These are phyloP conservation scores for Entonaema liquescens DNA, from an alignment of 495 filamentous ascomycete species.

Conservation along the genomic window DNA sequence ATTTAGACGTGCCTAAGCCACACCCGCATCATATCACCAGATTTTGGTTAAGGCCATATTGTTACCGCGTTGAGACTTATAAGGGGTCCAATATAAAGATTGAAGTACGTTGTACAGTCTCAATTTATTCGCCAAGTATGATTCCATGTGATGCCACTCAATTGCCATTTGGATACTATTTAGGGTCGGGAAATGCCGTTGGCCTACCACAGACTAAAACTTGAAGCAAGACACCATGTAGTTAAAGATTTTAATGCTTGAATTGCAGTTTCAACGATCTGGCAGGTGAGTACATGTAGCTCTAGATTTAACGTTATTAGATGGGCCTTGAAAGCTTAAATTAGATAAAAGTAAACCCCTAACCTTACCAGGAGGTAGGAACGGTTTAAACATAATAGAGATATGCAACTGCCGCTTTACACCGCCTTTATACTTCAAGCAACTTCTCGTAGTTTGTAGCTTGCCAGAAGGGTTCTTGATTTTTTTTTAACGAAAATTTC, in stretches of 20 bases:
- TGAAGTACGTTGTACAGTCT: not conserved
- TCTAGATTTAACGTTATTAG: not conserved
- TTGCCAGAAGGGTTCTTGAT: conserved; percentile 28
- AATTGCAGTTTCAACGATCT: not conserved
- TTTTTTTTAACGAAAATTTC: not conserved
- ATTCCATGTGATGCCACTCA: not conserved
- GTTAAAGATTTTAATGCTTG: not conserved
- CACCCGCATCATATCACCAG: not conserved
- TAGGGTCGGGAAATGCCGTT: not conserved
- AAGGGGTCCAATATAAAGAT: not conserved
- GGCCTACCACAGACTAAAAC: not conserved
- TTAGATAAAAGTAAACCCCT: not conserved
- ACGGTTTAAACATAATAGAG: not conserved
- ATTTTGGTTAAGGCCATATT: not conserved
- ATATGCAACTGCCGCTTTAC: conserved; percentile 16
- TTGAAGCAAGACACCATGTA: not conserved
- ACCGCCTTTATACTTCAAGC: conserved; percentile 25
- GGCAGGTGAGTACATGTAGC: not conserved
- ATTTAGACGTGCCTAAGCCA: not conserved
- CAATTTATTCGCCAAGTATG: not conserved
- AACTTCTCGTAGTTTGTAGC: not conserved
- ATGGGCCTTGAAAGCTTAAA: not conserved
- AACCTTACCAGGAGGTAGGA: not conserved
- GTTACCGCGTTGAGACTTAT: not conserved
- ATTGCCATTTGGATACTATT: not conserved